Base-by-base conservation (phyloP, 2,329 filamentous ascomycete species). In the Aspergillus sp. region DNA sequence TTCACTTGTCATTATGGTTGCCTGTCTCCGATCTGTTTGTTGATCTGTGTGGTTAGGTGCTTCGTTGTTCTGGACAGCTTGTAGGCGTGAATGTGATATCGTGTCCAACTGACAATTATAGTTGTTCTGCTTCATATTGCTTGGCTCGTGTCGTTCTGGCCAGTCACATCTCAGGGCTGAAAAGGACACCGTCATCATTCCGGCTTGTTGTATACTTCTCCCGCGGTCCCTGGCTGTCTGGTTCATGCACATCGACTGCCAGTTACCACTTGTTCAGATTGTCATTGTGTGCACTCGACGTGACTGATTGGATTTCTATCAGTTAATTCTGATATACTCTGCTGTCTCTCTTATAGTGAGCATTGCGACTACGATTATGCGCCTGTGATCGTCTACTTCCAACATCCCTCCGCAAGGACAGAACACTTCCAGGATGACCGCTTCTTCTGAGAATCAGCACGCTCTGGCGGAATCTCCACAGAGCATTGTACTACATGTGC, bases 401-500 rank as follows among this genome's bases (percentile, higher is more conserved):
- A 49, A 25, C 8, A 15, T 42, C 13, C 7, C 36, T 21, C 41
- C 41, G 11, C 7, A 19, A 44, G 41, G 36, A 32, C 39, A 55
- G 25, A 21, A 32, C 21, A 27, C 17, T 25, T 11, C 15, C 52
- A 64, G 54, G 23, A 65, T 65, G 63, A 53, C 51, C 3, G 32
- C 32, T 11, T 60, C 63, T 36, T 38, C 57, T n/a, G 59, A 62
- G 30, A 48, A 15, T 13, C 21, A 54, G 5, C 42, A 44, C 30
- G 36, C 48, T n/a, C 23, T 41, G 32, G 32, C 48, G 19, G 59
- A 57, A n/a, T 49, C 27, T 15, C 44, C 56, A 7, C 60, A 53
- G 47, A 66, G 60, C n/a, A 66, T 78, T 39, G 67, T 66, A 8
- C 64, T 81, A 19, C 71, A 78, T 61, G 69, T 81, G 21, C 62